Base-by-base conservation (phyloP, 2,329 filamentous ascomycete species). In the Ophiostoma himal-ulmi region DNA sequence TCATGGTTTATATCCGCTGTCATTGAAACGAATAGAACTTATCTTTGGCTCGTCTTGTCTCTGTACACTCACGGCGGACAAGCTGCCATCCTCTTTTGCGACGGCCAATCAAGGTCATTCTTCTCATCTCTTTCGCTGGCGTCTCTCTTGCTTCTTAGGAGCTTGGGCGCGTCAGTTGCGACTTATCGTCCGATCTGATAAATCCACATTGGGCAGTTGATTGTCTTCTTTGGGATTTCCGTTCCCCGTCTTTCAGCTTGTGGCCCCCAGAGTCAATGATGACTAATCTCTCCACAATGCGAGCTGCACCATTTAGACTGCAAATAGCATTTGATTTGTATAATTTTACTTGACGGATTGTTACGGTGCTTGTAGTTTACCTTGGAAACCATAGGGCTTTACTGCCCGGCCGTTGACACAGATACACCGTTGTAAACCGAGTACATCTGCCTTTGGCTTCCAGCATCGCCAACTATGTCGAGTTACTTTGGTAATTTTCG, bases 171-270 rank as follows among this genome's bases (percentile, higher is more conserved):
- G 60, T 64, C 60, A 13, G 14, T 37, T n/a, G 20, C 60, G 60
- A 39, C 30, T 36, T 64, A 37, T 37, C 8, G 60, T 36, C 60
- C 30, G 5, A 37, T 20, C 34, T 36, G 30, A 36, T n/a, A 37
- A 37, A 64, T 64, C 60, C 60, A 64, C 60, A 36, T 37, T 39
- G 60, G 30, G 57, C 30, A 36, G 22, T 36, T 62, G 30, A n/a
- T 64, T 64, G 60, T 64, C 60, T 37, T 64, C 60, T 36, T 36
- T 64, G 34, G 60, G 60, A 48, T 26, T 22, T 22, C 52, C 52
- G 60, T 37, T 64, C 60, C 60, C 60, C 60, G 60, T 64, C 60
- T 64, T 64, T 64, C 30, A 37, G 60, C 30, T 54, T 64, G 60
- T 37, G 30, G 20, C 60, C 34, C 34, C 60, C 60, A 64, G 30